Conservation (phyloP, 2,329 filamentous ascomycete species). For the Neopestalotiopsis sp. region DNA sequence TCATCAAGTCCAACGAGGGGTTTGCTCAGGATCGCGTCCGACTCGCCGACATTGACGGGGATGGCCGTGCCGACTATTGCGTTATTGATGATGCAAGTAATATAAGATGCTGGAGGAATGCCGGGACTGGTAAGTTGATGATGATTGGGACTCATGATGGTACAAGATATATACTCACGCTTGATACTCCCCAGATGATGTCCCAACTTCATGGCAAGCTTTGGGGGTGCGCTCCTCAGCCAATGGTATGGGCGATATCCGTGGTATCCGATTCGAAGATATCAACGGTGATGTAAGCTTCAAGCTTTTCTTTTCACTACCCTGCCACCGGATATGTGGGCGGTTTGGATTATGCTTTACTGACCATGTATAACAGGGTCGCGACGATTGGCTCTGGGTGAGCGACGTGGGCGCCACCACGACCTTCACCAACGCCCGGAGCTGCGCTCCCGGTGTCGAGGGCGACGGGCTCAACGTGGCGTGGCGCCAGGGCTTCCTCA, state of each 20-base stretch:
- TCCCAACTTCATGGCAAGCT: slow-evolving; percentile 39
- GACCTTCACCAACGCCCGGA: slow-evolving; percentile 30
- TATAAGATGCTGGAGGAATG: slow-evolving; percentile 37
- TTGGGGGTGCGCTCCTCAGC: slow-evolving; percentile 30
- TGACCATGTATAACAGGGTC: slow-evolving; percentile 13
- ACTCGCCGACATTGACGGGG: slow-evolving; percentile 36
- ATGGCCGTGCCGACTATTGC: slow-evolving; percentile 41
- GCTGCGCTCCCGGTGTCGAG: slow-evolving; percentile 22
- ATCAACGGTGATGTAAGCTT: slow-evolving; percentile 25
- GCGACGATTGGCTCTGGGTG: slow-evolving; percentile 32
- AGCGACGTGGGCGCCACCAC: slow-evolving; percentile 22
- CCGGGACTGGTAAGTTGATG: slow-evolving; percentile 21
- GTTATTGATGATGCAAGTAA: slow-evolving; percentile 29
- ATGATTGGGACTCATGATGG: no score
- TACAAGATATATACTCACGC: neutral
- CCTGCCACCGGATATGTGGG: no score
- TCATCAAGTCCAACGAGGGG: slow-evolving; percentile 22
- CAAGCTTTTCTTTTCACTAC: neutral
- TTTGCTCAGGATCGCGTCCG: slow-evolving; percentile 26
- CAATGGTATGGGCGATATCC: slow-evolving; percentile 26
- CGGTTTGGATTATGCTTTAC: neutral
- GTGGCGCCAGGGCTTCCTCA: slow-evolving; percentile 26
- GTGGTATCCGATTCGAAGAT: slow-evolving; percentile 29
- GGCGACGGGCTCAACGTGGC: slow-evolving; percentile 29
- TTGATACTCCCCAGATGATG: slow-evolving; percentile 22